Conservation (phyloP, 2,329 filamentous ascomycete species). For the Alternaria triticimaculans region DNA sequence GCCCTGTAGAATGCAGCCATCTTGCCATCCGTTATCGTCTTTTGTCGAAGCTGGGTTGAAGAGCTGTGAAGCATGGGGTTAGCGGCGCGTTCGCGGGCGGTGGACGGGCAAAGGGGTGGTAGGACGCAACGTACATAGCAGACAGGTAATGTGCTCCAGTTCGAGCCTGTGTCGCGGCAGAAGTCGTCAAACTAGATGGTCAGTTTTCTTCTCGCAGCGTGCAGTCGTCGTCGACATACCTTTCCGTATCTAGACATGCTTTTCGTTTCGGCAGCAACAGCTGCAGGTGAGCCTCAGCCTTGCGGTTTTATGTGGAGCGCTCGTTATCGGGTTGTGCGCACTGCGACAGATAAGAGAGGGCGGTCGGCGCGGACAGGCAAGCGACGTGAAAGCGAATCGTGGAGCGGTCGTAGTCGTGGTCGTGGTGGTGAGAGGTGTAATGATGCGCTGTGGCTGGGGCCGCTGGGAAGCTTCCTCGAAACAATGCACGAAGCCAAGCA, state of each 20-base stretch:
- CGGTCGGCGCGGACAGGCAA: slow-evolving; percentile 13
- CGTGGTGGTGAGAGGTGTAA: slow-evolving; percentile 18
- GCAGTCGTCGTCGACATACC: not conserved
- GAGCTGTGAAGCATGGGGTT: slow-evolving; percentile 60
- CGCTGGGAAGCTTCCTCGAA: slow-evolving; percentile 22
- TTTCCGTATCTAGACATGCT: slow-evolving; percentile 44
- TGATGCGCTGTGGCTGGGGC: slow-evolving; percentile 27
- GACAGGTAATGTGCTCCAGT: slow-evolving; percentile 51
- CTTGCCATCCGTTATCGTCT: slow-evolving; percentile 64
- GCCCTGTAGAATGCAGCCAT: slow-evolving; percentile 76
- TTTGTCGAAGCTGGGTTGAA: slow-evolving; percentile 65
- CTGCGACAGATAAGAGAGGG: slow-evolving; percentile 7
- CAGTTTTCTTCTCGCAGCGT: not conserved
- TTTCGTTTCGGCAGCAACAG: slow-evolving; percentile 13
- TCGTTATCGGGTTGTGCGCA: slow-evolving; percentile 9
- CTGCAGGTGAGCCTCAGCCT: slow-evolving; percentile 35
- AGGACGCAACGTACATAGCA: slow-evolving; percentile 54
- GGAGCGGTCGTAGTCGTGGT: slow-evolving; percentile 9
- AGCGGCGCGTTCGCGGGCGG: slow-evolving; percentile 30
- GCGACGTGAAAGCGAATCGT: slow-evolving; percentile 13
- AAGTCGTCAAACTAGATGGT: slow-evolving; percentile 50
- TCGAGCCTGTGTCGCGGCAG: slow-evolving; percentile 57
- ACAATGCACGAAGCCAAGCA: slow-evolving; percentile 25
- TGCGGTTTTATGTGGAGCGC: slow-evolving; percentile 22
- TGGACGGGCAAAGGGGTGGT: slow-evolving; percentile 11